Evolutionary conservation across 805 yeast genomes (phyloP), one percentile per base, ranked within the genome.

Genomic region (Cyberlindnera saturnus): DNA sequence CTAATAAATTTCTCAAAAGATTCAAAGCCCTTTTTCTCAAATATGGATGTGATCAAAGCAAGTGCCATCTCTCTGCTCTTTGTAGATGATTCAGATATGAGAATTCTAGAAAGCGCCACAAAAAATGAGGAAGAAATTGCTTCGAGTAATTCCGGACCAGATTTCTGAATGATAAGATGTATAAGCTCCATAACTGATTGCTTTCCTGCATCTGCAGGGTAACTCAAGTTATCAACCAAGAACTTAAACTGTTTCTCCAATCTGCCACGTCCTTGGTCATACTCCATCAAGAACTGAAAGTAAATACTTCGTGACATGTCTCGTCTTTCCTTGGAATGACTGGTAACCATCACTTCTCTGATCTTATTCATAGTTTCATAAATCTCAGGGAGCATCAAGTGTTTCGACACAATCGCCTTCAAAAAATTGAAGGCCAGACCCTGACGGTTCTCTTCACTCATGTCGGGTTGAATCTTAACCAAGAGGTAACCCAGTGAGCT

Each of bases 181-280:
- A 91, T 69, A 55, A 91, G 69, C 55, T 93, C 98, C 86, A 93
- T 77, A 3, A 88, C 95, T 0, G 97, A 86, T 51, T 83, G 82
- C 41, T 97, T 73, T 41, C 99, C 99, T 34, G 78, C 73, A 45
- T 85, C 85, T 4, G 95, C 81, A 5, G 95, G 90, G 59, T 93
- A 93, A 19, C 80, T 74, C 49, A 93, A 67, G 60, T 93, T 93
- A 43, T 77, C 78, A 8, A 90, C 85, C 62, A 93, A 70, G 58
- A 83, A 81, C 49, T 82, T 79, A 64, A 91, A 82, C 50, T 87
- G 95, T 53, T 82, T 86, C 49, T 86, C 93, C 38, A 93, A 61
- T 50, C 87, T 76, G 4, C 91, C 89, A 53, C 81, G 74, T 29
- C 98, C 89, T 66, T 91, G 97, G 54, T 96, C 98, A 57, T 86